Percentiles rank a stretch among this genome's conserved stretches.
phyloP scores from a whole-genome alignment of 2,329 filamentous ascomycete species.

The Truncatella angustata region DNA sequence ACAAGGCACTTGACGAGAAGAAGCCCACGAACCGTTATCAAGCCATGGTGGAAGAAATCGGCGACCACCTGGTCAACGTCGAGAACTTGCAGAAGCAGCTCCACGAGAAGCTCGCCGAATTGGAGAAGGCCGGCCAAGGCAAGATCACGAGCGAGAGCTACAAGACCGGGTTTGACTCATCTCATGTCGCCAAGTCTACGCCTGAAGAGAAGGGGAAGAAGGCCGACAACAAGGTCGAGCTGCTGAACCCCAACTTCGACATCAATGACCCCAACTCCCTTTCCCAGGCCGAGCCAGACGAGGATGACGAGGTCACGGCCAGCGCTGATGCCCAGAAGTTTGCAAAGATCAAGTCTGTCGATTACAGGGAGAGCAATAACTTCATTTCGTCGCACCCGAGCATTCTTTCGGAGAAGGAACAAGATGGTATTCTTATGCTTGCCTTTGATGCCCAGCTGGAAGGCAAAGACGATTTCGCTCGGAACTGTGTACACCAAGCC shows the following conservation, averaged over 20 bases:
- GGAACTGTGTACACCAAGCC: slow-evolving; percentile 90
- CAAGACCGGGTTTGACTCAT: slow-evolving; percentile 87
- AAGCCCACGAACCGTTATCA: slow-evolving; percentile 66
- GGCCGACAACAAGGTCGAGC: slow-evolving; percentile 59
- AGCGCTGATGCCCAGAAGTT: slow-evolving; percentile 79
- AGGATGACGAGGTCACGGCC: slow-evolving; percentile 73
- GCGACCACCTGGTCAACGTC: slow-evolving; percentile 75
- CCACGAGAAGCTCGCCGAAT: slow-evolving; percentile 67
- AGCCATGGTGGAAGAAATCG: slow-evolving; percentile 76
- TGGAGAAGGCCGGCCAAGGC: slow-evolving; percentile 79
- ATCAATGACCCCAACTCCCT: slow-evolving; percentile 26
- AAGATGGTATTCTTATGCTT: slow-evolving; percentile 85
- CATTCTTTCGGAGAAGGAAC: slow-evolving; percentile 80
- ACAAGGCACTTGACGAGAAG: slow-evolving; percentile 76
- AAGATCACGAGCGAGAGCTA: slow-evolving; percentile 95
- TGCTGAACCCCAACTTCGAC: slow-evolving; percentile 68
- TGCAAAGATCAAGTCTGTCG: slow-evolving; percentile 70
- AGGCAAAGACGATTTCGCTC: slow-evolving; percentile 70
- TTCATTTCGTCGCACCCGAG: slow-evolving; percentile 79
- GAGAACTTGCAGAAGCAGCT: slow-evolving; percentile 75
- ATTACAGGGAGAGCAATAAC: slow-evolving; percentile 70
- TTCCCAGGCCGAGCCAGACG: slow-evolving; percentile 33
- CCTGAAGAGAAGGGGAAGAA: slow-evolving; percentile 38
- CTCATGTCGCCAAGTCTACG: slow-evolving; percentile 57
- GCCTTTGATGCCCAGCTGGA: slow-evolving; percentile 87